Base-by-base conservation (phyloP, 176 grass and related monocot species). In the Pharus latifolius region DNA sequence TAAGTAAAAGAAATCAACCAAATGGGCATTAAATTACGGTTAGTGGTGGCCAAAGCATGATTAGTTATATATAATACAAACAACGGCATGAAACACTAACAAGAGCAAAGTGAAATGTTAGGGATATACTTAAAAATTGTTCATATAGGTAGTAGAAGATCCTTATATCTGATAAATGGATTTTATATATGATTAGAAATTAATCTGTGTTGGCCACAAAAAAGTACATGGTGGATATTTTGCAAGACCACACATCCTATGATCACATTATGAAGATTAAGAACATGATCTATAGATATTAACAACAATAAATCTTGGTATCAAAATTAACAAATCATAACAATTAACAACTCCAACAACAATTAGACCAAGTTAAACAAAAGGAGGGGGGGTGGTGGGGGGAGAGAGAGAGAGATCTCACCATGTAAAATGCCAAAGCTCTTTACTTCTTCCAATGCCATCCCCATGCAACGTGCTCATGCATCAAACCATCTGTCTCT, bases 41-140 rank as follows among this genome's bases (percentile, higher is more conserved):
- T 57, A 70, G 77, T 80, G 83, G 83, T 32, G 71, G 63, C 23
- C 56, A 70, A 76, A 70, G 77, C 77, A 80, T 80, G 83, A 85
- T 76, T 80, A 85, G 31, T 57, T 80, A 75, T 80, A 70, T 80
- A 75, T 80, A 70, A 76, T 70, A 57, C 77, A 76, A 75, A 85
- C 60, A 84, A 60, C 68, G 52, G 61, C 52, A 84, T 60, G 67
- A 66, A 70, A 70, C 83, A 70, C 11, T 56, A 65, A 62, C 14
- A 34, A 38, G 70, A 55, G 49, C 64, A 65, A n/a, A 80, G 64
- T 76, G 83, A 80, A 85, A 76, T 64, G 78, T 27, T n/a, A 73
- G 17, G 24, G 77, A 85, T 76, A 64, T 30, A 76, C 24, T 70
- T 64, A n/a, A 10, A 41, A 75, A 76, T 70, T 35, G 49, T 85